phyloP scores from a whole-genome alignment of 805 yeast genomes.

The Wickerhamomyces strasburgensis region DNA sequence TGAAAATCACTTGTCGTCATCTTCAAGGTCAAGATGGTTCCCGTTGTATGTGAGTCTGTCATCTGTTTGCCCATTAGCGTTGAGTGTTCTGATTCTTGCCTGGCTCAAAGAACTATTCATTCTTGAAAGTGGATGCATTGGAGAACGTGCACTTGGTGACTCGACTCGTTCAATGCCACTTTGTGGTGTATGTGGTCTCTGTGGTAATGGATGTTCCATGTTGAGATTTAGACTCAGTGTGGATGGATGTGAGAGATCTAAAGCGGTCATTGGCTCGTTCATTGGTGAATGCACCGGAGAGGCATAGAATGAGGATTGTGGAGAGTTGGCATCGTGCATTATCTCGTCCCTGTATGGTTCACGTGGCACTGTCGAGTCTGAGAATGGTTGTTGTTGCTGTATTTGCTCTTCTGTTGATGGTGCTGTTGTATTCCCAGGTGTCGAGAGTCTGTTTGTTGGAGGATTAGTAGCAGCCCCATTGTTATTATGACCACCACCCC shows the following conservation, averaged over 20 bases:
- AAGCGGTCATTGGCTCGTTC: constrained; percentile 2
- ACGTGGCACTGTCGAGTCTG: neutral
- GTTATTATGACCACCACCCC: constrained; percentile 18
- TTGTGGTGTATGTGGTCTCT: constrained; percentile 12
- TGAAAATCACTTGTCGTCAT: constrained; percentile 28
- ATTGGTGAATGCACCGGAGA: constrained; percentile 22
- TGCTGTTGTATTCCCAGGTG: too few relatives aligned
- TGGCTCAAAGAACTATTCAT: constrained; percentile 9
- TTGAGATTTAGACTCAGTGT: constrained; percentile 18
- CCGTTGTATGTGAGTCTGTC: constrained; percentile 53
- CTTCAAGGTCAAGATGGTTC: constrained; percentile 48
- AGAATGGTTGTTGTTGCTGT: neutral
- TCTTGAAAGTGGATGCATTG: constrained; percentile 10
- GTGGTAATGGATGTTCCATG: constrained; percentile 9
- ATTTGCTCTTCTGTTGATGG: too few relatives aligned
- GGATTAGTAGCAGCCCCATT: neutral
- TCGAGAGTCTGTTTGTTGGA: constrained; percentile 3
- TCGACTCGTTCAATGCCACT: neutral
- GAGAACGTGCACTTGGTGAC: constrained; percentile 17
- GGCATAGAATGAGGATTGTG: constrained; percentile 26
- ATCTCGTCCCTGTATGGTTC: constrained; percentile 10
- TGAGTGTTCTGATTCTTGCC: constrained; percentile 27
- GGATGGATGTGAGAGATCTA: constrained; percentile 20
- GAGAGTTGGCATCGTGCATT: constrained; percentile 8
- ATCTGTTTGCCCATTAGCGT: constrained; percentile 24